Conservation (phyloP, 73 alveolate genomes). For the Uronychia setigera region DNA sequence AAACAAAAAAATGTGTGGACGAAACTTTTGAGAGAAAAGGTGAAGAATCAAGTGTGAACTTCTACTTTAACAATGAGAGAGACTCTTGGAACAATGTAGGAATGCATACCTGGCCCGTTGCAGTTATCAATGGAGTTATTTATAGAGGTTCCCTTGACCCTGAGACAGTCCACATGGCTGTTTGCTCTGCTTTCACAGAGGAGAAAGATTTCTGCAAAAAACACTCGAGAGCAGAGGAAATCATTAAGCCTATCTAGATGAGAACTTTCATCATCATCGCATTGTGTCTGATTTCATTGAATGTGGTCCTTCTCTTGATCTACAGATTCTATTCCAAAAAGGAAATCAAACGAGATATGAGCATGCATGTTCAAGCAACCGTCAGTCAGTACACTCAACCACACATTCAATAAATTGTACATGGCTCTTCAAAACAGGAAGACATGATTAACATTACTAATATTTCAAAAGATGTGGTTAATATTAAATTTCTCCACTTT, state of each 20-base stretch:
- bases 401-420: too few species aligned
- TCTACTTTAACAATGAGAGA: background rate
- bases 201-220: background rate
- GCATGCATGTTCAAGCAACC: constrained; percentile 53
- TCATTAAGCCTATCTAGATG: background rate
- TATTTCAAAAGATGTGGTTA: too few species aligned
- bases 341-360: constrained; percentile 56
- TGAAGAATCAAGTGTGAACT: constrained; percentile 33
- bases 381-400: constrained; percentile 42
- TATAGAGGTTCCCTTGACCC: constrained; percentile 31
- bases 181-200: constrained; percentile 27
- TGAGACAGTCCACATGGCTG: constrained; percentile 6
- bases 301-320: constrained; percentile 30
- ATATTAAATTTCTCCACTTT: too few species aligned
- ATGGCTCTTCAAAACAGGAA: too few species aligned
- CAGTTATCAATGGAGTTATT: constrained; percentile 10
- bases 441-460: too few species aligned
- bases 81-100: constrained; percentile 5
- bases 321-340: constrained; percentile 59
- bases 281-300: constrained; percentile 9
- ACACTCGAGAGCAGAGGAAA: constrained; percentile 24
- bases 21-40: constrained; percentile 36
- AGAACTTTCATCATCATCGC: background rate
- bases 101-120: constrained; percentile 24
- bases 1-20: constrained; percentile 45